phyloP scores from a whole-genome alignment of 106 monocot species.

The Dendrobium nobile region DNA sequence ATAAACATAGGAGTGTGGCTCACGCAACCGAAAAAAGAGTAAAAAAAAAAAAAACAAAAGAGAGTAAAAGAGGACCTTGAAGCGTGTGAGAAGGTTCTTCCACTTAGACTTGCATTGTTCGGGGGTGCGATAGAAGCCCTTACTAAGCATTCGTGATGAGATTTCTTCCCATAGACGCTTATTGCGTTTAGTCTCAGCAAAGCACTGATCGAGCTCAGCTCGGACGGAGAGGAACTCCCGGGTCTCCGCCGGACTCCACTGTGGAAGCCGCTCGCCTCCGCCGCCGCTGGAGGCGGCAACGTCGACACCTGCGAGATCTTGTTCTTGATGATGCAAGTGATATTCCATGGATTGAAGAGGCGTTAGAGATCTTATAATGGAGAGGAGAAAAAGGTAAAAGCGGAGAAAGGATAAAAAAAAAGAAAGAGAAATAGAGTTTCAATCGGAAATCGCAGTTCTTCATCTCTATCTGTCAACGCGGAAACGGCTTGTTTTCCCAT shows the following conservation, averaged over 20 bases:
- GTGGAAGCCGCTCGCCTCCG: conserved; percentile 34
- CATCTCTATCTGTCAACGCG: conserved; percentile 43
- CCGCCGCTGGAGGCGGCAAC: background rate
- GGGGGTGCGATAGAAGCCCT: conserved; percentile 61
- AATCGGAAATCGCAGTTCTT: background rate
- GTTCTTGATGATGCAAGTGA: conserved; percentile 16
- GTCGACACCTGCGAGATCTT: conserved; percentile 4
- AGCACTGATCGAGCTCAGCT: conserved; percentile 55
- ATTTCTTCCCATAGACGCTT: conserved; percentile 66
- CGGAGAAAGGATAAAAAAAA: background rate
- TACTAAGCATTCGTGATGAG: conserved; percentile 36
- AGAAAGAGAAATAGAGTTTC: background rate
- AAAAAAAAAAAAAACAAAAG: background rate
- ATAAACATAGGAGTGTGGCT: background rate
- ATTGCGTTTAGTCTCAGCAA: conserved; percentile 76
- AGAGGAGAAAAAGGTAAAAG: background rate
- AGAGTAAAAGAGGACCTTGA: conserved; percentile 47
- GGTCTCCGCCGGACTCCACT: conserved; percentile 76
- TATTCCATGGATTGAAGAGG: background rate
- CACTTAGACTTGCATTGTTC: conserved; percentile 99
- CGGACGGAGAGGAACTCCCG: conserved; percentile 47
- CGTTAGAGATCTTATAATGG: background rate
- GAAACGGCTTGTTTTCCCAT: conserved; percentile 54
- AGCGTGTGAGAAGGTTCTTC: conserved; percentile 94
- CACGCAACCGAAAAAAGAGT: background rate